Conservation (phyloP, 331 rosid species). For the Pyracantha coccinea region DNA sequence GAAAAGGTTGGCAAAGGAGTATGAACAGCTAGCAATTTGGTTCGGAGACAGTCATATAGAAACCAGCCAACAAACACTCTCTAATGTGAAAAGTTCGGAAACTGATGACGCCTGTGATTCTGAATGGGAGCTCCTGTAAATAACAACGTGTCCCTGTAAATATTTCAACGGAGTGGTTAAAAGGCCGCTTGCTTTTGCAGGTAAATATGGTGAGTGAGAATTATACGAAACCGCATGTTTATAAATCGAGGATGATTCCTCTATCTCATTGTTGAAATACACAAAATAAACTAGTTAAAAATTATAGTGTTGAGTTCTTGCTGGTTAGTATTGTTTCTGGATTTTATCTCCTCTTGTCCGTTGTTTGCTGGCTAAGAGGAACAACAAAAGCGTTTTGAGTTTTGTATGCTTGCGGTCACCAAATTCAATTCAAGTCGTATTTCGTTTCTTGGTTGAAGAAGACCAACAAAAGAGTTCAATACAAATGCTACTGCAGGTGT, state of each 20-base stretch:
- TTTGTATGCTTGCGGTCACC: neutral
- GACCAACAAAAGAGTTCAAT: neutral
- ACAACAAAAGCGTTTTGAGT: too few relatives aligned
- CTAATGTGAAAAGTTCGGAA: slow-evolving; percentile 12
- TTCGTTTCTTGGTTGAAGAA: neutral
- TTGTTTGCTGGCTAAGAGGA: neutral
- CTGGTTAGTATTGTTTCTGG: neutral
- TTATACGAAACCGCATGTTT: neutral
- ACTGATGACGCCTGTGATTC: slow-evolving; percentile 39
- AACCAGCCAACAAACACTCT: slow-evolving; percentile 16
- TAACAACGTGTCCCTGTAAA: slow-evolving; percentile 12
- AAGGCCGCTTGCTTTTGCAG: slow-evolving; percentile 2
- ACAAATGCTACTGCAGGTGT: neutral
- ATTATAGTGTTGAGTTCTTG: neutral
- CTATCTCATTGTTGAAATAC: too few relatives aligned
- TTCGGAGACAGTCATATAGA: slow-evolving; percentile 56
- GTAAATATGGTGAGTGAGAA: neutral
- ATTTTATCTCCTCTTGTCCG: neutral
- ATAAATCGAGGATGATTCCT: neutral
- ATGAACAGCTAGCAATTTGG: slow-evolving; percentile 83
- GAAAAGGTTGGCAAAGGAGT: slow-evolving; percentile 72
- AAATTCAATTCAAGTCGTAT: neutral
- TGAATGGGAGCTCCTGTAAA: slow-evolving; percentile 84
- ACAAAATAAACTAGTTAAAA: neutral
- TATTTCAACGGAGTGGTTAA: slow-evolving; percentile 6